These are phyloP conservation scores for Heliamphora pulchella DNA, from an alignment of 179 eudicot species.

Conservation along the genomic window DNA sequence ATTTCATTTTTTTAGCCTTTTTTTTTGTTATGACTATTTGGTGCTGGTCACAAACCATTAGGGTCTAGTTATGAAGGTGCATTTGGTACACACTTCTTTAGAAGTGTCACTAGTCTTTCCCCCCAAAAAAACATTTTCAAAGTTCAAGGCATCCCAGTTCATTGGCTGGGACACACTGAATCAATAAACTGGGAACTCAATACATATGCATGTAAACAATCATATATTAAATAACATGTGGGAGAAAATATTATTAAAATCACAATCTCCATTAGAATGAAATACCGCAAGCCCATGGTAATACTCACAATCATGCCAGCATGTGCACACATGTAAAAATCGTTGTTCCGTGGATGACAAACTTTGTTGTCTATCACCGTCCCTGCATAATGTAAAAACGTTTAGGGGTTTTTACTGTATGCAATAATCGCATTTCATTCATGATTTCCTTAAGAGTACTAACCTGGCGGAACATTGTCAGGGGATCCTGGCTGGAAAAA, in stretches of 20 bases:
- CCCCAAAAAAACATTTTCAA: neutral
- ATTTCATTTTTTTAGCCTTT: too few relatives aligned
- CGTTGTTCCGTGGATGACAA: slow-evolving; percentile 58
- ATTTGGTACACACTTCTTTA: too few relatives aligned
- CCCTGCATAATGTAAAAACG: slow-evolving; percentile 30
- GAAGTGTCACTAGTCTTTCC: too few relatives aligned
- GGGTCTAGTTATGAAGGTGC: neutral
- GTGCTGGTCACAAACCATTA: neutral
- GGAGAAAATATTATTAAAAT: too few relatives aligned
- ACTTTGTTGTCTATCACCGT: slow-evolving; percentile 54
- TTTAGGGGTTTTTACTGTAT: neutral
- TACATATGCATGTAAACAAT: too few relatives aligned
- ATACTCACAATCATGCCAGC: slow-evolving; percentile 63
- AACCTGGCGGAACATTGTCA: slow-evolving; percentile 57
- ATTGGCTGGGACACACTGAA: neutral
- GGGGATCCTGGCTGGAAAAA: slow-evolving; percentile 61
- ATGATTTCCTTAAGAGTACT: neutral
- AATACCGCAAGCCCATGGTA: neutral
- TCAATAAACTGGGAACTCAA: neutral
- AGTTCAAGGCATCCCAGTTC: neutral
- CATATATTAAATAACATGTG: too few relatives aligned
- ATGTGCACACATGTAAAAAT: slow-evolving; percentile 64
- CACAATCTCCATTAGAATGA: neutral
- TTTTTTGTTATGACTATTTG: too few relatives aligned
- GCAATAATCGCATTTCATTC: neutral